phyloP scores from a whole-genome alignment of 2,329 filamentous ascomycete genomes.

The Phialocephala subalpina region DNA sequence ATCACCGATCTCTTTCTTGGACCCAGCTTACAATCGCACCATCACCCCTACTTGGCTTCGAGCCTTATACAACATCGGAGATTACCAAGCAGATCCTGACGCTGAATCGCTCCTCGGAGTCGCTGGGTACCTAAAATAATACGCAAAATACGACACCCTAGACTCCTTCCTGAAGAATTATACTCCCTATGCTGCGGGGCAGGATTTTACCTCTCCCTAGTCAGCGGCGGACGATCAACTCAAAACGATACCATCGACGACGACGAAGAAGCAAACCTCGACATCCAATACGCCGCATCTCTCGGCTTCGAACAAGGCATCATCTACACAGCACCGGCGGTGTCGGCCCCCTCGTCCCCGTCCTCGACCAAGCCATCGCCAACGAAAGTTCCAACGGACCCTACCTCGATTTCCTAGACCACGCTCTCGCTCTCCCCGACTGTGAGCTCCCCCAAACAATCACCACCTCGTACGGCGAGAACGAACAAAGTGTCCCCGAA shows the following conservation, averaged over 20 bases:
- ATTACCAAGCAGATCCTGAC: conserved; percentile 53
- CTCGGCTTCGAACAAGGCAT: conserved; percentile 61
- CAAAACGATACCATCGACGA: conserved; percentile 50
- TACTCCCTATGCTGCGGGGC: conserved; percentile 31
- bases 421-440: conserved; percentile 58
- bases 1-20: neutral
- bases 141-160: conserved; percentile 34
- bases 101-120: conserved; percentile 71
- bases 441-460: conserved; percentile 65
- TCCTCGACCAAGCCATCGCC: conserved; percentile 52
- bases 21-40: conserved; percentile 38
- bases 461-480: conserved; percentile 72
- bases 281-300: conserved; percentile 61
- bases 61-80: conserved; percentile 48
- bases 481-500: conserved; percentile 69
- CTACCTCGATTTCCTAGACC: conserved; percentile 67
- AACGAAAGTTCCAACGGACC: conserved; percentile 71
- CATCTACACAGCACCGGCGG: conserved; percentile 61
- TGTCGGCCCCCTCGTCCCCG: conserved; percentile 34
- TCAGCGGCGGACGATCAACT: conserved; percentile 47
- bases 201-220: conserved; percentile 39
- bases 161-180: conserved; percentile 32
- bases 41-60: conserved; percentile 46
- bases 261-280: conserved; percentile 61
- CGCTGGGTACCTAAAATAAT: conserved; percentile 49